These are phyloP conservation scores for Plasmopara halstedii DNA, from an alignment of 352 stramenopile genomes.

Conservation along the genomic window DNA sequence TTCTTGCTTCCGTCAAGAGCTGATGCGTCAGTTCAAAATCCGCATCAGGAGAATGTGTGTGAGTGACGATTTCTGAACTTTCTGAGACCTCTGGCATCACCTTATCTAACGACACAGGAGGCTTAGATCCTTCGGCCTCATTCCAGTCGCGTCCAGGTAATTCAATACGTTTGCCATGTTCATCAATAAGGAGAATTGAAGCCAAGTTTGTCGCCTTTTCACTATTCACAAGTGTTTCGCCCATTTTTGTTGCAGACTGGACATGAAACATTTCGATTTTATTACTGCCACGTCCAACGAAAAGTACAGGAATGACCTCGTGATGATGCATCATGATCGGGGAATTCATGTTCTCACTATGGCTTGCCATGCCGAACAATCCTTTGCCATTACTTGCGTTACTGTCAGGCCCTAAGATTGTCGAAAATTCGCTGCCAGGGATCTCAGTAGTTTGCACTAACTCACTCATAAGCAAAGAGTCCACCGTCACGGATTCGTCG, in stretches of 20 bases:
- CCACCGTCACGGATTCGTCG: conserved; percentile 45
- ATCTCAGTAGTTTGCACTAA: conserved; percentile 59
- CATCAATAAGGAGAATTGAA: conserved; percentile 57
- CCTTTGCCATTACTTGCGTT: conserved; percentile 8
- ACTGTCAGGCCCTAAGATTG: background rate
- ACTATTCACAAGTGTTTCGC: conserved; percentile 44
- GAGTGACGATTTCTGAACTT: background rate
- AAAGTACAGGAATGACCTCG: conserved; percentile 54
- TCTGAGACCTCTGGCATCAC: conserved; percentile 6
- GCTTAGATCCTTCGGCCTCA: background rate
- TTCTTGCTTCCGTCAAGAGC: conserved; percentile 18
- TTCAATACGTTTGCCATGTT: conserved; percentile 32
- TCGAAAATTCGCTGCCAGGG: conserved; percentile 16
- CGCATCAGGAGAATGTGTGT: conserved; percentile 4
- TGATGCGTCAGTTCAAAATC: conserved; percentile 28
- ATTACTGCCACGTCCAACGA: conserved; percentile 57
- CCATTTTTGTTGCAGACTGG: conserved; percentile 57
- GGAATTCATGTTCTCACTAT: conserved; percentile 2
- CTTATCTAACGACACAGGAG: conserved; percentile 5
- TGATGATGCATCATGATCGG: conserved; percentile 28
- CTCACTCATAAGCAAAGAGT: conserved; percentile 58
- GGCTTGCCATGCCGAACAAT: conserved; percentile 2
- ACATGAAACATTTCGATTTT: conserved; percentile 74
- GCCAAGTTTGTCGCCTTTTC: conserved; percentile 35
- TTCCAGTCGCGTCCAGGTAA: conserved; percentile 35